phyloP scores from a whole-genome alignment of 208 protist species.

The Zelonia costaricensis region DNA sequence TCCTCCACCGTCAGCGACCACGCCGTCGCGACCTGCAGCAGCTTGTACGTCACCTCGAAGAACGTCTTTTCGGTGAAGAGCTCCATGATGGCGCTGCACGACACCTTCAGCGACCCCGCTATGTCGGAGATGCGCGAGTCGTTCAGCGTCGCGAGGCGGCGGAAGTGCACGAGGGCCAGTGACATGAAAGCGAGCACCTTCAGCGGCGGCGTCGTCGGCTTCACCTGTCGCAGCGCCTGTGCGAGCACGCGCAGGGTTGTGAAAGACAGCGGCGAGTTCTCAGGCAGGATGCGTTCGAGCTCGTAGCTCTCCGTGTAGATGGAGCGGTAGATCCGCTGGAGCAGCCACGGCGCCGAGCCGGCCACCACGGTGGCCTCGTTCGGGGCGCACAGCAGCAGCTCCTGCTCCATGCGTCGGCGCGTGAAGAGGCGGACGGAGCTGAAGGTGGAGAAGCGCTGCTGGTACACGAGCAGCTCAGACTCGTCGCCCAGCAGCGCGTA shows the following conservation, averaged over 20 bases:
- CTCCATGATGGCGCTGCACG: slow-evolving; percentile 53
- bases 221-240: slow-evolving; percentile 34
- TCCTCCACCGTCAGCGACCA: slow-evolving; percentile 59
- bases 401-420: slow-evolving; percentile 32
- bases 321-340: slow-evolving; percentile 54
- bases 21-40: slow-evolving; percentile 44
- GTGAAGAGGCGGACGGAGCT: slow-evolving; percentile 51
- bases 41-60: slow-evolving; percentile 38
- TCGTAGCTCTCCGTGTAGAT: slow-evolving; percentile 70
- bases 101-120: slow-evolving; percentile 55
- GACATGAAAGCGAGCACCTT: slow-evolving; percentile 67
- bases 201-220: slow-evolving; percentile 31
- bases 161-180: slow-evolving; percentile 61
- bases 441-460: slow-evolving; percentile 80
- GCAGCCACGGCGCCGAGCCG: slow-evolving; percentile 62
- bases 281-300: slow-evolving; percentile 56
- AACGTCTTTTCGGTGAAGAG: slow-evolving; percentile 62
- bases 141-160: slow-evolving; percentile 45
- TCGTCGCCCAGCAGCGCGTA: slow-evolving; percentile 79
- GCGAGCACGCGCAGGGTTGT: slow-evolving; percentile 46
- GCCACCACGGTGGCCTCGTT: slow-evolving; percentile 10
- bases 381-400: slow-evolving; percentile 42
- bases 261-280: slow-evolving; percentile 47
- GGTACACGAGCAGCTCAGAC: slow-evolving; percentile 71
- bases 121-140: slow-evolving; percentile 52